Percentiles rank a stretch among this genome's conserved stretches.
These are phyloP conservation scores for Volvariella surrecta DNA, from an alignment of 1,284 basidiomycete species.

Conservation along the genomic window DNA sequence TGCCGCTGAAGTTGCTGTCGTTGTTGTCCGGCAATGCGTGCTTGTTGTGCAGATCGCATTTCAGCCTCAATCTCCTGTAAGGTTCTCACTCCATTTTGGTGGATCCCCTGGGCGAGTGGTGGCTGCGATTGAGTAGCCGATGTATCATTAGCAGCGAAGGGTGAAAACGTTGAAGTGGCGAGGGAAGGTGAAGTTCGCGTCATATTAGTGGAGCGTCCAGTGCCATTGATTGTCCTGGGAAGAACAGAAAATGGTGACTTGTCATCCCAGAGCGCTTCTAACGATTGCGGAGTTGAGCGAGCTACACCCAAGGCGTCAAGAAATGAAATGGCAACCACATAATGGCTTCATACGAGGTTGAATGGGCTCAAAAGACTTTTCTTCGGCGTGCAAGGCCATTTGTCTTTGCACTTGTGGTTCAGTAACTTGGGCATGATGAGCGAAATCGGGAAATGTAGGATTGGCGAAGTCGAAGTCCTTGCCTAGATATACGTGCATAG, in stretches of 20 bases:
- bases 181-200: background rate
- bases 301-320: conserved; percentile 19
- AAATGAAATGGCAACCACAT: conserved; percentile 6
- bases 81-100: conserved; percentile 51
- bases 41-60: conserved; percentile 55
- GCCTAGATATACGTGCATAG: conserved; percentile 35
- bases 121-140: conserved; percentile 14
- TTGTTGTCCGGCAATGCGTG: conserved; percentile 22
- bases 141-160: conserved; percentile 15
- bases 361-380: conserved; percentile 7
- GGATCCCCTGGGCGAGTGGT: conserved; percentile 21
- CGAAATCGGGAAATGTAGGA: conserved; percentile 29
- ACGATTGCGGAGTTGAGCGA: conserved; percentile 35
- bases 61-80: conserved; percentile 94
- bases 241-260: conserved; percentile 66
- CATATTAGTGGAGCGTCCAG: conserved; percentile 25
- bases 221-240: conserved; percentile 40
- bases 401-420: conserved; percentile 4
- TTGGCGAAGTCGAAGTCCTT: conserved; percentile 88
- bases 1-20: conserved; percentile 23
- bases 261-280: conserved; percentile 75
- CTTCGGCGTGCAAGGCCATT: conserved; percentile 2
- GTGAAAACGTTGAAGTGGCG: conserved; percentile 15
- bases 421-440: conserved; percentile 8
- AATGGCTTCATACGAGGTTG: conserved; percentile 21